A percentile compares a stretch with the other conserved stretches of the same genome.
Evolutionary conservation across 177 flowering plant genomes (phyloP).

Genomic region (Vitis hybrid): DNA sequence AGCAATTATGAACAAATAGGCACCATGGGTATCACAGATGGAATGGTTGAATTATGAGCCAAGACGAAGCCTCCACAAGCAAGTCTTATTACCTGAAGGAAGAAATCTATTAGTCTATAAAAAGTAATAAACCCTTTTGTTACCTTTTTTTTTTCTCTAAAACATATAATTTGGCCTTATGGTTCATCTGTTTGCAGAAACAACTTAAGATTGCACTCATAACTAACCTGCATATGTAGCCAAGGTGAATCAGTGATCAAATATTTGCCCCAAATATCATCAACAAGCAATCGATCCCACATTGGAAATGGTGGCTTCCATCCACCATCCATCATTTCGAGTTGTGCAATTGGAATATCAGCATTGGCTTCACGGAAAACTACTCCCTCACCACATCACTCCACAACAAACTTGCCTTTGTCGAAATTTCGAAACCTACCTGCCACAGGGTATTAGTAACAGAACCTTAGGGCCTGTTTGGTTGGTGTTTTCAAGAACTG

Average conservation of each 20-base stretch:
- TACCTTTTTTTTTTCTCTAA: too few species aligned
- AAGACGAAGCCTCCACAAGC: too few species aligned
- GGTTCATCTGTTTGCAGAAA: too few species aligned
- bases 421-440: slow-evolving; percentile 25
- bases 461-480: slow-evolving; percentile 14
- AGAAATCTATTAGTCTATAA: too few species aligned
- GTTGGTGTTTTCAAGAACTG: too few species aligned
- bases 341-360: slow-evolving; percentile 7
- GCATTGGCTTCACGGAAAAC: slow-evolving; percentile 18
- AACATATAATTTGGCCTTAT: too few species aligned
- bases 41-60: too few species aligned
- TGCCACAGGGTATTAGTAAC: slow-evolving; percentile 27
- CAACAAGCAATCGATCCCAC: slow-evolving; percentile 22
- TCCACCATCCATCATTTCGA: slow-evolving; percentile 10
- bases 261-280: slow-evolving; percentile 27
- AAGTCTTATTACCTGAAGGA: too few species aligned
- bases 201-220: too few species aligned
- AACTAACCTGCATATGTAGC: slow-evolving; percentile 10
- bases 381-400: slow-evolving; percentile 31
- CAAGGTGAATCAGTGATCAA: slow-evolving; percentile 24
- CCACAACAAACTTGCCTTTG: slow-evolving; percentile 29
- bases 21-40: too few species aligned
- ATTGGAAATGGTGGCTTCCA: slow-evolving; percentile 24
- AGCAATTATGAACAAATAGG: too few species aligned
- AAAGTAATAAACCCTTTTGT: too few species aligned